These are phyloP conservation scores for Phlebiopsis gigantea DNA, from an alignment of 768 basidiomycete genomes.

Conservation along the genomic window DNA sequence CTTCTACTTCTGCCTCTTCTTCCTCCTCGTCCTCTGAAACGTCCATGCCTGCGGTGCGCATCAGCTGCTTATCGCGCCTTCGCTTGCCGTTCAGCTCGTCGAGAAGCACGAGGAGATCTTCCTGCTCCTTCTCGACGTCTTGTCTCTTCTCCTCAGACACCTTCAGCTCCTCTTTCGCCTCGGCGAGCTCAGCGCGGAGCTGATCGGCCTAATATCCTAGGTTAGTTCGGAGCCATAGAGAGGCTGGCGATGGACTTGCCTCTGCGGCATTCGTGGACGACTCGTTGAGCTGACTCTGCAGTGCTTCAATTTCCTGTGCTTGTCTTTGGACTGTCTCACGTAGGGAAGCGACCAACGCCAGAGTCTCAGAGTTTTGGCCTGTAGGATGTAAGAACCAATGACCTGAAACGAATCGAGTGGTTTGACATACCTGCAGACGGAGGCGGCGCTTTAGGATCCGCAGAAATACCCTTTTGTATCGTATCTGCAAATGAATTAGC, in stretches of 20 bases:
- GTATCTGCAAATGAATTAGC: conserved; percentile 45
- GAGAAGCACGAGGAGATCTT: conserved; percentile 87
- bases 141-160: conserved; percentile 59
- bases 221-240: neutral
- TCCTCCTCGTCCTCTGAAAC: conserved; percentile 93
- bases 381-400: neutral
- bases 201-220: conserved; percentile 21
- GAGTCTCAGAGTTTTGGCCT: conserved; percentile 72
- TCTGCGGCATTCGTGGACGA: conserved; percentile 31
- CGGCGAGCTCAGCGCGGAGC: conserved; percentile 41
- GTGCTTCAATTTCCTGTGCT: conserved; percentile 67
- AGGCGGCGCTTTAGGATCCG: conserved; percentile 62
- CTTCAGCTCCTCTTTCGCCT: conserved; percentile 42
- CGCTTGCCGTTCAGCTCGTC: conserved; percentile 81
- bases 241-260: conserved; percentile 23
- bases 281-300: conserved; percentile 65
- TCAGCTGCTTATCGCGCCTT: conserved; percentile 73
- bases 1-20: conserved; percentile 41
- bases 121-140: conserved; percentile 93
- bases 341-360: conserved; percentile 78
- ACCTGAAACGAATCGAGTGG: neutral
- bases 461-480: conserved; percentile 65
- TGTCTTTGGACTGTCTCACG: conserved; percentile 81
- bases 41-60: conserved; percentile 72
- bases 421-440: conserved; percentile 48